Conservation (phyloP, 1,139 yeast species). For the Yarrowia galli region DNA sequence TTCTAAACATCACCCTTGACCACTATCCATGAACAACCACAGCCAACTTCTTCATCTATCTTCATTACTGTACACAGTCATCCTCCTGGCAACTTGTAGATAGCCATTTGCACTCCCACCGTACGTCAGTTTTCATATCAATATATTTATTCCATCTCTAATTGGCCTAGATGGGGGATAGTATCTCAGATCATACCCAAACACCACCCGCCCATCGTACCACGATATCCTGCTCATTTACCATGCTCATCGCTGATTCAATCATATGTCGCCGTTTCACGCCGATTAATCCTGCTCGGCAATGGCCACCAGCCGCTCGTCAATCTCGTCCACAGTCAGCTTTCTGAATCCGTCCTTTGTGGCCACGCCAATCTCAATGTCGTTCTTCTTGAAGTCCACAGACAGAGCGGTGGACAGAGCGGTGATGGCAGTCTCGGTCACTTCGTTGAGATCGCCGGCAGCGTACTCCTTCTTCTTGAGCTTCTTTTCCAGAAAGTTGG, state of each 20-base stretch:
- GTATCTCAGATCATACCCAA: too few species aligned
- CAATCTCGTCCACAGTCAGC: slow-evolving; percentile 85
- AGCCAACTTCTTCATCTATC: too few species aligned
- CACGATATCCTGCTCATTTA: background rate
- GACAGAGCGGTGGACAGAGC: slow-evolving; percentile 86
- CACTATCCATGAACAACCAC: too few species aligned
- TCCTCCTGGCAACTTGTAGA: too few species aligned
- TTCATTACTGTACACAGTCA: too few species aligned
- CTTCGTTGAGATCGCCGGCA: slow-evolving; percentile 86
- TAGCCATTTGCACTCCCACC: too few species aligned
- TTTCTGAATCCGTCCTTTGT: slow-evolving; percentile 66
- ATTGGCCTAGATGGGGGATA: background rate
- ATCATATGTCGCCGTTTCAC: too few species aligned
- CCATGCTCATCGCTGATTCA: background rate
- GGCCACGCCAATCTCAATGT: slow-evolving; percentile 92
- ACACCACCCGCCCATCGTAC: too few species aligned
- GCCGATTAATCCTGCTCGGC: slow-evolving; percentile 98
- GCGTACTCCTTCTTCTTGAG: slow-evolving; percentile 77
- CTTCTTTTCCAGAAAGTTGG: slow-evolving; percentile 88
- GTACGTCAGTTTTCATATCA: background rate
- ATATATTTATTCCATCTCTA: slow-evolving; percentile 12
- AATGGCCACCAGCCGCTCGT: slow-evolving; percentile 88
- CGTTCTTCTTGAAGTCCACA: slow-evolving; percentile 92
- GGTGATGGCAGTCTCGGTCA: slow-evolving; percentile 87
- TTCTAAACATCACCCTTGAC: too few species aligned